Conservation (phyloP, 2,329 filamentous ascomycete genomes). For the Colletotrichum tropicale region DNA sequence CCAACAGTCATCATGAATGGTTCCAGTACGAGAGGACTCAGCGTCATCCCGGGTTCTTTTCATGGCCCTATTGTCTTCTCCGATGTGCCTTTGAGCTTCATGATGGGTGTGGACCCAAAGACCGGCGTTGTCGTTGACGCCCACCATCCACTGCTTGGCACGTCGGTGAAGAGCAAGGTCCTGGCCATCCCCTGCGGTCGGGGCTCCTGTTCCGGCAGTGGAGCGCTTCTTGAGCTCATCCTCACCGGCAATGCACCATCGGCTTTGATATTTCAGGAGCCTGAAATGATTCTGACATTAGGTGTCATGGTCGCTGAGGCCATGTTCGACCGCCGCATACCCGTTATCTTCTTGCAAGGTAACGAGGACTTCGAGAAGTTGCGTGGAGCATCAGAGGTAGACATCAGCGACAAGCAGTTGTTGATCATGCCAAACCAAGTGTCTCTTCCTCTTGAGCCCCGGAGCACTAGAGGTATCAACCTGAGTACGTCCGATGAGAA, state of each 20-base stretch:
- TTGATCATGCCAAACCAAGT: background rate
- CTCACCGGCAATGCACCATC: constrained; percentile 40
- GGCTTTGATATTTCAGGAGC: constrained; percentile 44
- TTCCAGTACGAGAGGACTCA: background rate
- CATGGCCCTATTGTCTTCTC: background rate
- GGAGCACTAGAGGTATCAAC: background rate
- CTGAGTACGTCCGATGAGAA: constrained; percentile 20
- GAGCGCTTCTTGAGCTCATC: constrained; percentile 47
- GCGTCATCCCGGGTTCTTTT: background rate
- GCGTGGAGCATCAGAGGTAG: background rate
- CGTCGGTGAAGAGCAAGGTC: constrained; percentile 32
- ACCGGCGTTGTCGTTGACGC: constrained; percentile 47
- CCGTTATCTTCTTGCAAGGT: constrained; percentile 33
- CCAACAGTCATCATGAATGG: background rate
- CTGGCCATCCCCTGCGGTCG: constrained; percentile 49
- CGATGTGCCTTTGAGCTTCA: constrained; percentile 42
- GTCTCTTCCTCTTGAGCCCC: background rate
- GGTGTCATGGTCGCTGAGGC: constrained; percentile 47
- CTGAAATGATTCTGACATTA: constrained; percentile 48
- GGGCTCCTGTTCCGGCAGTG: constrained; percentile 51
- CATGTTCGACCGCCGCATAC: constrained; percentile 43
- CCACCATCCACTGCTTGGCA: constrained; percentile 43
- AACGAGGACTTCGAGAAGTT: constrained; percentile 11
- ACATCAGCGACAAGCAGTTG: background rate
- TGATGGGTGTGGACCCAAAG: constrained; percentile 44